phyloP scores from a whole-genome alignment of 2,329 filamentous ascomycete species.

The Phaeosphaeria sp. region DNA sequence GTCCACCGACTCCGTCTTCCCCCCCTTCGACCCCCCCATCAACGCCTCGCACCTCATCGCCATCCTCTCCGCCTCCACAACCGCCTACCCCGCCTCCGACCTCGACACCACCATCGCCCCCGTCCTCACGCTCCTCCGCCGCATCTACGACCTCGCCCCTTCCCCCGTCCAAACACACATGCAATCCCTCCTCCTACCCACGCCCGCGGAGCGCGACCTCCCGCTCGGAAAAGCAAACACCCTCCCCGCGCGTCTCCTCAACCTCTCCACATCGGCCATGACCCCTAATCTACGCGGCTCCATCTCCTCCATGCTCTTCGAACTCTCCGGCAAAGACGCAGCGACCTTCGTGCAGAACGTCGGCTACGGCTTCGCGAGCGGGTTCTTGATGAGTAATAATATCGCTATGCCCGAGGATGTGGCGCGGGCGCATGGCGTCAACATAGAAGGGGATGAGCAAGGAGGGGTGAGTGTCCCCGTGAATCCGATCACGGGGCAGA shows the following conservation, averaged over 20 bases:
- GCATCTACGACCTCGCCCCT: constrained; percentile 74
- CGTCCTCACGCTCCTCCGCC: constrained; percentile 75
- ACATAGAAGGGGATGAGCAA: background rate
- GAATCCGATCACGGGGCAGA: constrained; percentile 89
- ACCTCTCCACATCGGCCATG: constrained; percentile 75
- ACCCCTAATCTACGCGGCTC: constrained; percentile 75
- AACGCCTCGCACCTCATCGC: constrained; percentile 71
- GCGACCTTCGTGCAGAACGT: constrained; percentile 86
- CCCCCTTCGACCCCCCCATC: constrained; percentile 64
- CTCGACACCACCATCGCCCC: constrained; percentile 76
- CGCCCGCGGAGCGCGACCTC: constrained; percentile 74
- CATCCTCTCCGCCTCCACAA: constrained; percentile 72
- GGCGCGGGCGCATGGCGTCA: constrained; percentile 49
- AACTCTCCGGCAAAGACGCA: constrained; percentile 82
- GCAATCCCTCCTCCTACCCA: constrained; percentile 74
- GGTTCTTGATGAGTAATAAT: constrained; percentile 85
- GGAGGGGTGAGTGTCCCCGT: constrained; percentile 53
- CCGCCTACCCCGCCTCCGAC: constrained; percentile 69
- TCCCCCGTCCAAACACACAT: constrained; percentile 68
- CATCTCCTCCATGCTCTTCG: constrained; percentile 82
- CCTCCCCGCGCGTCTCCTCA: constrained; percentile 77
- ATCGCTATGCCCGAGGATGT: constrained; percentile 76
- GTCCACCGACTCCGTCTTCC: constrained; percentile 74
- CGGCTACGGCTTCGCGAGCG: constrained; percentile 91
- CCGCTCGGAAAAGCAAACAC: constrained; percentile 79